Evolutionary conservation across 352 stramenopile species (phyloP), one percentile per base, ranked within the genome.

Genomic region (Globisporangium spiculum): DNA sequence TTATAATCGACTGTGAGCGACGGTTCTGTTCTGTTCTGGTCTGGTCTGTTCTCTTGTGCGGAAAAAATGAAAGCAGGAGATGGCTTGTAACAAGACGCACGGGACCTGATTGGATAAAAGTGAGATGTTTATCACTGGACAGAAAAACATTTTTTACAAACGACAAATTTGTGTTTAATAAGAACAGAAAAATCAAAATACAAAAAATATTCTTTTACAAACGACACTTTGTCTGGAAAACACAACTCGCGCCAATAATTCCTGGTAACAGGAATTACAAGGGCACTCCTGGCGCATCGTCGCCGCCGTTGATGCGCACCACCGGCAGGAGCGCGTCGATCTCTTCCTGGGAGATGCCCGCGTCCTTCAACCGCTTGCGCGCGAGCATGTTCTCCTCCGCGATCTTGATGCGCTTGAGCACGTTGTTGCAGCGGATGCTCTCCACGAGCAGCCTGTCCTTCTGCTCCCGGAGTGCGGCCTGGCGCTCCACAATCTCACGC

Each of bases 361-460:
- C 79, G 64, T 86, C 77, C 38, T 75, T 66, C 54, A 86, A 56
- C 38, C 75, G 78, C 60, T 83, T 83, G 24, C 78, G 66, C 50
- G 78, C 76, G 16, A 86, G 60, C 22, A 74, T 60, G 30, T 69
- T 73, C 38, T 70, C 38, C 36, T 69, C 55, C 18, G 58, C 56
- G 46, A 68, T 22, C 63, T 73, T 58, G 32, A 69, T 70, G 16
- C 58, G 61, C 67, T 69, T 73, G 30, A 69, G 65, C 20, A 63
- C 32, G 57, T 70, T 73, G 46, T 63, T 41, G 38, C 20, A 60
- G 6, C 63, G 63, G 12, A 59, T 34, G 26, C 24, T 59, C 26
- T 59, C 53, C 4, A 59, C 53, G 10, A 59, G 24, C 26, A 59
- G 53, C 24, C 22, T 34, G 24, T 59, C 53, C 53, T 59, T 59